Conservation (phyloP, 371 early-diverging fungal genomes). For the Lichtheimia ornata region DNA sequence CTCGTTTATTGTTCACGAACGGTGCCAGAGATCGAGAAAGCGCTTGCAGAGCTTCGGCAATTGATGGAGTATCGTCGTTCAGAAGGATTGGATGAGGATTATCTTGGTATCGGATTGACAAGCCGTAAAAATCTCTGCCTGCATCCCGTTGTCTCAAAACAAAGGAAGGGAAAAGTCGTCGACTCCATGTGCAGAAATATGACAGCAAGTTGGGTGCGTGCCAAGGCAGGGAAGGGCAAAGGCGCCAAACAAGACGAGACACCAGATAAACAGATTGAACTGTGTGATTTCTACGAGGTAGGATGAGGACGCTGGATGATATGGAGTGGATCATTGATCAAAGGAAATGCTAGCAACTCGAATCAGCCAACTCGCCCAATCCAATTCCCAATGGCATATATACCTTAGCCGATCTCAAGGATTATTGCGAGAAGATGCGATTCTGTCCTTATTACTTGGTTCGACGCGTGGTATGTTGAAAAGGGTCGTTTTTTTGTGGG, state of each 20-base stretch:
- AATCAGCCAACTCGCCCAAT: conserved; percentile 68
- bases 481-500: too few species aligned
- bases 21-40: conserved; percentile 99
- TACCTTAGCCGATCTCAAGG: conserved; percentile 92
- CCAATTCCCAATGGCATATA: conserved; percentile 92
- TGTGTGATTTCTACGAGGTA: conserved; percentile 88
- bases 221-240: conserved; percentile 56
- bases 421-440: conserved; percentile 69
- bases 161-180: conserved; percentile 84
- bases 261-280: conserved; percentile 52
- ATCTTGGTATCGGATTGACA: conserved; percentile 95
- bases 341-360: conserved; percentile 46
- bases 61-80: conserved; percentile 84
- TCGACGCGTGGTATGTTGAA: conserved; percentile 71
- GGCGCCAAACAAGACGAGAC: conserved; percentile 26
- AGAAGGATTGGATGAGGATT: conserved; percentile 73
- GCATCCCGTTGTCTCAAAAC: conserved; percentile 83
- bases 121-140: conserved; percentile 96
- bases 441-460: conserved; percentile 98
- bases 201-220: conserved; percentile 95
- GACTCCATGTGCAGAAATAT: conserved; percentile 91
- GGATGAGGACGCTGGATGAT: neutral
- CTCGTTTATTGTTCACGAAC: conserved; percentile 99
- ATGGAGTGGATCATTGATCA: neutral
- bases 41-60: conserved; percentile 93